Conservation (phyloP, 768 basidiomycete species). For the Leccinum ochraceum region DNA sequence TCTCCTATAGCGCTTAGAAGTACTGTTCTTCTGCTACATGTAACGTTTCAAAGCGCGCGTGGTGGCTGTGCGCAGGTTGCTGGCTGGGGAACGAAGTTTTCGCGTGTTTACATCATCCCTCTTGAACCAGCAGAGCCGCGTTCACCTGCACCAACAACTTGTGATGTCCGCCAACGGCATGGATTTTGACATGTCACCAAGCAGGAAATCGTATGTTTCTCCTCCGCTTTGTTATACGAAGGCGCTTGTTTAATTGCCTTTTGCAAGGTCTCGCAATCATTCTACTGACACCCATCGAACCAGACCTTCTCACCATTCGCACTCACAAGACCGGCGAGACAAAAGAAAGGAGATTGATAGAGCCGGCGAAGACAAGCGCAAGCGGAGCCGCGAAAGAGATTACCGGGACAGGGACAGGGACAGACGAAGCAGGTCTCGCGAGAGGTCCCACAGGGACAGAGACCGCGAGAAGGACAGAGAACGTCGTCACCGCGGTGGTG, state of each 20-base stretch:
- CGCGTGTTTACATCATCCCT: slow-evolving; percentile 31
- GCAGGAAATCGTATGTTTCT: slow-evolving; percentile 58
- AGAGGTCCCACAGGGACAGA: slow-evolving; percentile 45
- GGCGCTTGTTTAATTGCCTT: slow-evolving; percentile 9
- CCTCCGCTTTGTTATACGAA: not conserved
- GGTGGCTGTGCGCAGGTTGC: slow-evolving; percentile 27
- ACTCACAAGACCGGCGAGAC: slow-evolving; percentile 55
- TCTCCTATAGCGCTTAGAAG: slow-evolving; percentile 27
- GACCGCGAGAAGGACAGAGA: slow-evolving; percentile 32
- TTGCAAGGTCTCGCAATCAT: slow-evolving; percentile 63
- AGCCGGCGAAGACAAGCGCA: slow-evolving; percentile 59
- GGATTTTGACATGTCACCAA: slow-evolving; percentile 64
- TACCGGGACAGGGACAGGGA: slow-evolving; percentile 54
- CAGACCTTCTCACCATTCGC: slow-evolving; percentile 69
- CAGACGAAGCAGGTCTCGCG: slow-evolving; percentile 48
- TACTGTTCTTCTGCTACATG: not conserved
- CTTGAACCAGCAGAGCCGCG: slow-evolving; percentile 11
- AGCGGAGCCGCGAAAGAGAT: slow-evolving; percentile 60
- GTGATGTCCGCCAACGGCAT: slow-evolving; percentile 55
- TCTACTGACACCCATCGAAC: slow-evolving; percentile 79
- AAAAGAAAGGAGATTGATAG: slow-evolving; percentile 51
- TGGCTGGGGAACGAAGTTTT: slow-evolving; percentile 34
- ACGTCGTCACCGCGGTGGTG: slow-evolving; percentile 47
- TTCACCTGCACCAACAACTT: slow-evolving; percentile 2
- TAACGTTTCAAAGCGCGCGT: not conserved